These are phyloP conservation scores for Penicillium sp. DNA, from an alignment of 2,329 filamentous ascomycete species.

Conservation along the genomic window DNA sequence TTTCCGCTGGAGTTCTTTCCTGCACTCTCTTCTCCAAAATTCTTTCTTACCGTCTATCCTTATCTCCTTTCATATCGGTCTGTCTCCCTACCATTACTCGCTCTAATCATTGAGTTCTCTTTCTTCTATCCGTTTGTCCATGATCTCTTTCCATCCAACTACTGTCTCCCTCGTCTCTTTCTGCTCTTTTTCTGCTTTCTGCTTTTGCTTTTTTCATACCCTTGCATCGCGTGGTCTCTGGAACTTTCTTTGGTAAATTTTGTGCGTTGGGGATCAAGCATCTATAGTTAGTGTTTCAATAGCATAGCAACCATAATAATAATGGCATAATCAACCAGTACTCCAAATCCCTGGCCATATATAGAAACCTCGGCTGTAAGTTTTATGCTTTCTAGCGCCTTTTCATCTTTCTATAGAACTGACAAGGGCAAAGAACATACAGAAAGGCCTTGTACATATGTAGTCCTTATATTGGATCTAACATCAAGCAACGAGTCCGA, in stretches of 20 bases:
- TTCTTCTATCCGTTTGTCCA: neutral
- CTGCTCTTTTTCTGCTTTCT: neutral
- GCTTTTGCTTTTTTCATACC: constrained; percentile 14
- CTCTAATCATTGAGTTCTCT: neutral
- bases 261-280: neutral
- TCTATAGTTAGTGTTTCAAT: constrained; percentile 15
- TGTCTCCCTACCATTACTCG: neutral
- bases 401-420: neutral
- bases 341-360: neutral
- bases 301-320: constrained; percentile 18
- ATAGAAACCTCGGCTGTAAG: neutral
- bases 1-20: neutral
- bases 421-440: neutral
- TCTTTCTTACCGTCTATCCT: neutral
- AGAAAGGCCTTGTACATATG: neutral
- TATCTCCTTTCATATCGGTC: neutral
- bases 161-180: neutral
- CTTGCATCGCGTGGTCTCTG: constrained; percentile 18
- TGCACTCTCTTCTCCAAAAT: neutral
- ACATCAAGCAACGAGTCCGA: neutral
- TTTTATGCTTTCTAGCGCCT: neutral
- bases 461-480: neutral
- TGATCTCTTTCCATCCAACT: neutral
- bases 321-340: constrained; percentile 9
- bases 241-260: constrained; percentile 4